Evolutionary conservation across 2,329 filamentous ascomycete genomes (phyloP), one percentile per base, ranked within the genome.

Genomic region (Verticillium nonalfalfae): DNA sequence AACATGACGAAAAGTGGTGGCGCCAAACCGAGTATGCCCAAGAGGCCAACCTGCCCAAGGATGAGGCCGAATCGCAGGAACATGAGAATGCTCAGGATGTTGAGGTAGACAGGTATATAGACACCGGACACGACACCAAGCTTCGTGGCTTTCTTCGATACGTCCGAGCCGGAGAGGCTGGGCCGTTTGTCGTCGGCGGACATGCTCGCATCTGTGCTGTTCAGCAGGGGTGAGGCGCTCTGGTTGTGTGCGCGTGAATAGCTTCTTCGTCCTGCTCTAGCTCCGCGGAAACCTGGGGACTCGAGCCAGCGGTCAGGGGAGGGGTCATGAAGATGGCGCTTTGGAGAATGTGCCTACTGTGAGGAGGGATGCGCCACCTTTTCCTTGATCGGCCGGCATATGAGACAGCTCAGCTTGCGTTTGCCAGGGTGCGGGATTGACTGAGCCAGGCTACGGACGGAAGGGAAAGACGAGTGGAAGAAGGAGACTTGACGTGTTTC

Each of bases 31-130:
- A 96, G 78, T 74, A 93, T 95, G 58, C 91, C 92, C 54, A 94
- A 66, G 55, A 96, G 79, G 26, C 92, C 92, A 64, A 89, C 84
- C 71, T 94, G 89, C 9, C 91, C 92, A 26, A 96, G 79, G 61
- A 96, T 90, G 68, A 92, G 87, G 26, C 92, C 91, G 73, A 96
- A 96, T 26, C 92, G 86, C 68, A 96, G 80, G 76, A 96, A 96
- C 91, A 96, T 96, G 64, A 96, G 83, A 74, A 96, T 96, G 68
- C 90, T 94, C 66, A 96, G 78, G 52, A 96, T 92, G 73, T 95
- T 96, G 66, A 96, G 79, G 64, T 89, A 93, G n/a, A 92, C 92
- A 1, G 92, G 92, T 15, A 96, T 90, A 72, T 93, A 96, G 57
- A 96, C 90, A 7, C 90, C 90, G 4, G 87, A 90, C 66, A 92